Conservation (phyloP, 441 rosid species). For the Rhodomyrtus psidioides region DNA sequence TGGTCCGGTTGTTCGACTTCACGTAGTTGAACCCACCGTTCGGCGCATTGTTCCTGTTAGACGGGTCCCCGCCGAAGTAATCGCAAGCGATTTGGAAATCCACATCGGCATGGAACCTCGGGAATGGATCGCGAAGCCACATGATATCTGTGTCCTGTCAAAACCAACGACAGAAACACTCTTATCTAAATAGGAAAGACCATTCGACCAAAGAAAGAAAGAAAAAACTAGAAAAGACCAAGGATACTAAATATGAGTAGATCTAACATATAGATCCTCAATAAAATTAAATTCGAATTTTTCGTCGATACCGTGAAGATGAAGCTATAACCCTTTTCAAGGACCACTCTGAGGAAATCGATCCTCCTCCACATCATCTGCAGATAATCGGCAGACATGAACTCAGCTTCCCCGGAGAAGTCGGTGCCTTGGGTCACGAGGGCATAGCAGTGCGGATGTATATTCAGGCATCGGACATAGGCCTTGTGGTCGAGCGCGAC, state of each 20-base stretch:
- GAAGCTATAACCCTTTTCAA: slow-evolving; percentile 31
- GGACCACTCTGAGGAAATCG: slow-evolving; percentile 21
- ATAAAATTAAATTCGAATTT: neutral
- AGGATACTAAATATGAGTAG: neutral
- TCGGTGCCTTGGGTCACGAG: slow-evolving; percentile 16
- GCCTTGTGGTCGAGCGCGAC: slow-evolving; percentile 31
- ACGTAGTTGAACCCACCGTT: slow-evolving; percentile 20
- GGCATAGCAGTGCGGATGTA: slow-evolving; percentile 24
- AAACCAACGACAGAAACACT: neutral
- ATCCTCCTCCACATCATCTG: slow-evolving; percentile 47
- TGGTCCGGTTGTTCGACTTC: slow-evolving; percentile 5
- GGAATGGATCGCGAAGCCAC: slow-evolving; percentile 23
- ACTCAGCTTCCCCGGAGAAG: slow-evolving; percentile 27
- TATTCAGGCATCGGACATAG: slow-evolving; percentile 20
- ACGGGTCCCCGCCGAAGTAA: neutral
- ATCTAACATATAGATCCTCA: neutral
- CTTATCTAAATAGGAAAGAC: neutral
- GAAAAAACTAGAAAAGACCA: neutral
- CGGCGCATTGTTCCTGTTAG: neutral
- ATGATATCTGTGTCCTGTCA: slow-evolving; percentile 22
- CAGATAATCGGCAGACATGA: slow-evolving; percentile 27
- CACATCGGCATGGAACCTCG: slow-evolving; percentile 11
- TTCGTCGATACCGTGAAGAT: slow-evolving; percentile 29
- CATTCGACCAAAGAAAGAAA: no score
- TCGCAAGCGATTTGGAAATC: slow-evolving; percentile 28